A percentile compares a stretch with the other conserved stretches of the same genome.
Conservation (phyloP, 345 rosid species). For the Populus pruinosa region DNA sequence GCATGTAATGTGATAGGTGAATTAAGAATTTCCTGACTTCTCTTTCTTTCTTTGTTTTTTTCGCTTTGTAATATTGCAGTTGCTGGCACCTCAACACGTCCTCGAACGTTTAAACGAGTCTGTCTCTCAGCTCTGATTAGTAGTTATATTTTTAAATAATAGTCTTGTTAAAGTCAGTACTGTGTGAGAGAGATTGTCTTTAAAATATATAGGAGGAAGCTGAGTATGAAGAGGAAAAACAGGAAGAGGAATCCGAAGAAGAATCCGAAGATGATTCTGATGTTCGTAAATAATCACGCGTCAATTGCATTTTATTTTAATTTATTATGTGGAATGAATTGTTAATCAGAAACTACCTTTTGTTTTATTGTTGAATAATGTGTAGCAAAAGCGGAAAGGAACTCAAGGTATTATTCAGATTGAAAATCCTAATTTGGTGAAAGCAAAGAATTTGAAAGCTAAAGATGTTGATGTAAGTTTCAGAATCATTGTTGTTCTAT, state of each 20-base stretch:
- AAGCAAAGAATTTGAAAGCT: conserved; percentile 69
- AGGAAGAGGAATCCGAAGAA: conserved; percentile 51
- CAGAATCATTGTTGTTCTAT: background rate
- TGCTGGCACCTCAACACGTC: conserved; percentile 84
- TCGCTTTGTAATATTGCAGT: conserved; percentile 41
- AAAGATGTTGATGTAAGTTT: conserved; percentile 68
- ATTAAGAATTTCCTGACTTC: background rate
- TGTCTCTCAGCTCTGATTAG: background rate
- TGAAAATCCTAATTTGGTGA: conserved; percentile 78
- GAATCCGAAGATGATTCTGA: conserved; percentile 31
- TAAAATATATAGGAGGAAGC: conserved; percentile 48
- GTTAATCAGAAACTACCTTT: background rate
- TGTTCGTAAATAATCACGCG: conserved; percentile 31
- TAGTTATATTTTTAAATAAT: background rate
- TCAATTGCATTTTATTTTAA: no score
- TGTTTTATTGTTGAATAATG: conserved; percentile 1
- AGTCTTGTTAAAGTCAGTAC: background rate
- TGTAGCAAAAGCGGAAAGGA: conserved; percentile 71
- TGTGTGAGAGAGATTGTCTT: background rate
- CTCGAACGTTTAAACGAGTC: conserved; percentile 79
- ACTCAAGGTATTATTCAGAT: conserved; percentile 72
- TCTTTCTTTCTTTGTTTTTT: background rate
- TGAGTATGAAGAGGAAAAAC: conserved; percentile 45
- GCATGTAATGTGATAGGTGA: background rate
- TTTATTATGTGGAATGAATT: background rate